These are phyloP conservation scores for Aethionema arabicum DNA, from an alignment of 345 rosid genomes.

Conservation along the genomic window DNA sequence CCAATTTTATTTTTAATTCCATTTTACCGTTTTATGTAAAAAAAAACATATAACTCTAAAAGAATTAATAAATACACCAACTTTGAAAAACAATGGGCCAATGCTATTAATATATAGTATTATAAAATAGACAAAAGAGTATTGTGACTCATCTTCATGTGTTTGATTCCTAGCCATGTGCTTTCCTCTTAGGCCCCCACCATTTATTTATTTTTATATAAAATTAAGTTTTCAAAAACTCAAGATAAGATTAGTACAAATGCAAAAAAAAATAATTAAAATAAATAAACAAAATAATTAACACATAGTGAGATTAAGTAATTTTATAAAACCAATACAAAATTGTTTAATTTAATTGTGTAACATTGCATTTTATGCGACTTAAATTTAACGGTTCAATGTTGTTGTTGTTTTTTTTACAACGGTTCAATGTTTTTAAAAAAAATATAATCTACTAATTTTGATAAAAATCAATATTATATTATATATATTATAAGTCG, in stretches of 20 bases:
- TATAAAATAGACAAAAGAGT: background rate
- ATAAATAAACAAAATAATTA: too few species aligned
- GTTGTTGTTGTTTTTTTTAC: too few species aligned
- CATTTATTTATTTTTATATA: background rate
- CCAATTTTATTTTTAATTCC: background rate
- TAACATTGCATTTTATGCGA: too few species aligned
- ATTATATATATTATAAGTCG: too few species aligned
- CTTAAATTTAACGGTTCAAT: too few species aligned
- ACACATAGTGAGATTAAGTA: too few species aligned
- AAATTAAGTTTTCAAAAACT: background rate
- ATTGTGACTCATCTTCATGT: constrained; percentile 41
- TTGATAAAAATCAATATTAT: too few species aligned
- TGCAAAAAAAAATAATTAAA: too few species aligned
- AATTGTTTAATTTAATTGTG: too few species aligned
- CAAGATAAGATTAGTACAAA: background rate
- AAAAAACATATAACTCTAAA: background rate
- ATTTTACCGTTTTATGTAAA: background rate
- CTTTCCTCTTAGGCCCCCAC: background rate
- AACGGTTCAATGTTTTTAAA: too few species aligned
- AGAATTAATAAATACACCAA: constrained; percentile 20
- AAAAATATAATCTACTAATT: too few species aligned
- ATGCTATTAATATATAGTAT: constrained; percentile 20
- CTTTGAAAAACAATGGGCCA: constrained; percentile 32
- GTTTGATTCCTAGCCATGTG: constrained; percentile 39
- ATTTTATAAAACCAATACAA: too few species aligned